Conservation (phyloP, 78 protist species). For the Dictyostelium firmibasis region DNA sequence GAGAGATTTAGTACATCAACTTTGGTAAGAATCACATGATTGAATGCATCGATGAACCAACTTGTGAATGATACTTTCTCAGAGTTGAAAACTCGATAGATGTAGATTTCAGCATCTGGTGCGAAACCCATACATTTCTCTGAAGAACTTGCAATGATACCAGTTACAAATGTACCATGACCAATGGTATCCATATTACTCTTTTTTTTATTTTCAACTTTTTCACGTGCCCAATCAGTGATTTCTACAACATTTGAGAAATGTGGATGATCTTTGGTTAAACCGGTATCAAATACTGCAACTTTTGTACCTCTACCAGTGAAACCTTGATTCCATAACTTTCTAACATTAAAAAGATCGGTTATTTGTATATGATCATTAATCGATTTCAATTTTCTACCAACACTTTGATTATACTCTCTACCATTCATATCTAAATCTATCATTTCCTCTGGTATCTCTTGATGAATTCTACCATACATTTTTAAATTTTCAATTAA, state of each 20-base stretch:
- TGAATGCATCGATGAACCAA: constrained; percentile 98
- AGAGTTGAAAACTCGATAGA: constrained; percentile 92
- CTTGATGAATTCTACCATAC: constrained; percentile 10
- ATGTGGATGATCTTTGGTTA: constrained; percentile 57
- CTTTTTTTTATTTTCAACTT: constrained; percentile 52
- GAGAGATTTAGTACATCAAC: constrained; percentile 92
- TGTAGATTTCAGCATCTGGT: constrained; percentile 92
- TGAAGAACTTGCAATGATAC: constrained; percentile 78
- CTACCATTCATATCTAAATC: background rate
- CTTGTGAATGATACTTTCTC: constrained; percentile 91
- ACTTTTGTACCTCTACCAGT: constrained; percentile 80
- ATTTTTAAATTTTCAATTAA: background rate
- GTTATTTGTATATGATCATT: constrained; percentile 7
- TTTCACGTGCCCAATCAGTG: constrained; percentile 90
- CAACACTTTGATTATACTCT: background rate
- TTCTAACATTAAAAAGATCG: constrained; percentile 15
- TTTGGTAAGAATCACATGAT: constrained; percentile 87
- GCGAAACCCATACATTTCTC: constrained; percentile 92
- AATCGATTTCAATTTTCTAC: background rate
- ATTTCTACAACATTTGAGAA: constrained; percentile 76
- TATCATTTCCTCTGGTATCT: background rate
- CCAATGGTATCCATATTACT: constrained; percentile 74
- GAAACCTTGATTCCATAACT: constrained; percentile 37
- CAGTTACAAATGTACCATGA: constrained; percentile 97
- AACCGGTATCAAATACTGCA: constrained; percentile 94